phyloP scores from a whole-genome alignment of 345 rosid species.

The Linum trigynum region DNA sequence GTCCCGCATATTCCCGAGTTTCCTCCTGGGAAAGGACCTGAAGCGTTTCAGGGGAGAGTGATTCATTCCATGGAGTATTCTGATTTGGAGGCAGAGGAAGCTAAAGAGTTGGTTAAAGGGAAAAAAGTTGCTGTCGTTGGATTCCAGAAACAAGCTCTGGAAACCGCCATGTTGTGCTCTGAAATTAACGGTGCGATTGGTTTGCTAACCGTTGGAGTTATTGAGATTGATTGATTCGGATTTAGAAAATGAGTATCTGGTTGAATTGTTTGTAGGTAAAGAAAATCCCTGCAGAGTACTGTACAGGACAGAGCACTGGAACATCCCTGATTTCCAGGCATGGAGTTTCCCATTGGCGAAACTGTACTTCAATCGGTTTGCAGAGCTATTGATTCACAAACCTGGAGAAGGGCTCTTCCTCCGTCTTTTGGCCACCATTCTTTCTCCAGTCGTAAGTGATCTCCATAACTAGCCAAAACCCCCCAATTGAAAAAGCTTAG shows the following conservation, averaged over 20 bases:
- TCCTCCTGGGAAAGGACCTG: constrained; percentile 30
- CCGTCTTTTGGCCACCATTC: constrained; percentile 27
- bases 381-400: constrained; percentile 41
- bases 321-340: constrained; percentile 27
- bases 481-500: too few relatives aligned
- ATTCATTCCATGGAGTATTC: constrained; percentile 41
- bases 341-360: constrained; percentile 31
- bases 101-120: constrained; percentile 16
- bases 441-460: constrained; percentile 28
- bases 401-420: constrained; percentile 38
- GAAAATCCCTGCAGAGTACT: constrained; percentile 31
- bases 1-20: constrained; percentile 35
- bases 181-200: constrained; percentile 17
- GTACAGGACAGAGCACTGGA: constrained; percentile 35
- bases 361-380: constrained; percentile 31
- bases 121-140: constrained; percentile 30
- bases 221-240: too few relatives aligned
- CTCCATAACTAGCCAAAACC: not conserved
- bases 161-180: constrained; percentile 33
- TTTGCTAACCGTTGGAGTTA: too few relatives aligned
- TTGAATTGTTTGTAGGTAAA: constrained; percentile 14
- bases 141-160: constrained; percentile 32
- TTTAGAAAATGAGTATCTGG: not conserved
- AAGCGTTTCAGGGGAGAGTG: constrained; percentile 34
- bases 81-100: constrained; percentile 13